These are phyloP conservation scores for Fusarium musae DNA, from an alignment of 2,329 filamentous ascomycete species.

Conservation along the genomic window DNA sequence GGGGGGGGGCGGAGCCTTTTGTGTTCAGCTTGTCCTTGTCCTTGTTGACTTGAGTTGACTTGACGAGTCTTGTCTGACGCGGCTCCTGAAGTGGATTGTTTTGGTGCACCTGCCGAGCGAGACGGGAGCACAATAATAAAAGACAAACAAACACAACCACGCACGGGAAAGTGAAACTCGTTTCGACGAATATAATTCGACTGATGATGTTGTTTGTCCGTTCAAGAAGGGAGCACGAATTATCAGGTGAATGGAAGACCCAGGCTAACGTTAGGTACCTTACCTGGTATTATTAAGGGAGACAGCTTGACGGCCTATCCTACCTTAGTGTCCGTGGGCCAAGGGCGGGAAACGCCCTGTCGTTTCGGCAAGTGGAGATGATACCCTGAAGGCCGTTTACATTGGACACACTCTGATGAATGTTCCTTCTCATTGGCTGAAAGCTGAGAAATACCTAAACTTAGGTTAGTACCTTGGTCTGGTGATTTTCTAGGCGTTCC, in stretches of 20 bases:
- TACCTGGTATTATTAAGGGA: conserved; percentile 16
- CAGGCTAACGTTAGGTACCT: not conserved
- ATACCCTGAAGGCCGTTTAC: conserved; percentile 10
- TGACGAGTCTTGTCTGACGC: conserved; percentile 25
- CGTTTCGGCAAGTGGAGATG: conserved; percentile 29
- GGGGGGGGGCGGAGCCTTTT: not conserved
- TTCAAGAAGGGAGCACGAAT: not conserved
- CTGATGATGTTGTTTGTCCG: not conserved
- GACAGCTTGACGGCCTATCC: not conserved
- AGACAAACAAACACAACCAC: conserved; percentile 19
- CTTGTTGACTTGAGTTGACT: conserved; percentile 4
- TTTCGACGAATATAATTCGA: not conserved
- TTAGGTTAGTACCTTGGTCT: not conserved
- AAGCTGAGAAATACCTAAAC: not conserved
- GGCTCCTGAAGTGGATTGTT: conserved; percentile 16
- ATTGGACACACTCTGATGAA: not conserved
- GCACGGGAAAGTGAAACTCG: conserved; percentile 28
- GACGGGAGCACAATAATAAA: conserved; percentile 8
- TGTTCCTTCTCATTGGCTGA: conserved; percentile 16
- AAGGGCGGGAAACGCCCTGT: conserved; percentile 8
- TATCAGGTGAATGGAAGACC: not conserved
- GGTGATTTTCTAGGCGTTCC: conserved; percentile 13
- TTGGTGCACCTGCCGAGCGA: conserved; percentile 9
- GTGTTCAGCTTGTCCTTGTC: conserved; percentile 1
- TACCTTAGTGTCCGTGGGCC: not conserved